Evolutionary conservation across 371 early-diverging fungal genomes (phyloP).

Genomic region (Syncephalastrum contaminatum): DNA sequence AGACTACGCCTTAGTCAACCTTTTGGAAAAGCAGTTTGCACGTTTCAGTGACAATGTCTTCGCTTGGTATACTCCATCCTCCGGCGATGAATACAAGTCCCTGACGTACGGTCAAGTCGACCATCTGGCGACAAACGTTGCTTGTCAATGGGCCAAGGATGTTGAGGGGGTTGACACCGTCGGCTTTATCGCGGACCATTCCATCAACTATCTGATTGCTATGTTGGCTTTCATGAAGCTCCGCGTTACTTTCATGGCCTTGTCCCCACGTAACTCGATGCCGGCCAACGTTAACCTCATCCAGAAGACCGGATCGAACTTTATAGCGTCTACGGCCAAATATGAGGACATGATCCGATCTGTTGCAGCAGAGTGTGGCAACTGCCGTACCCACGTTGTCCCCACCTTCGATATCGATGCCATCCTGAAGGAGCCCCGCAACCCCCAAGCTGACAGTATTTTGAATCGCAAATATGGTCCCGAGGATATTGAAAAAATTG

Average conservation of each 20-base stretch:
- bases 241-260: slow-evolving; percentile 6
- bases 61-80: not conserved
- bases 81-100: not conserved
- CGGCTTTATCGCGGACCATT: slow-evolving; percentile 17
- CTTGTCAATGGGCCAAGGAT: slow-evolving; percentile 12
- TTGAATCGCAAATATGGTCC: not conserved
- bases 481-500: slow-evolving; percentile 8
- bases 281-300: slow-evolving; percentile 16
- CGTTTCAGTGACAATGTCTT: slow-evolving; percentile 1
- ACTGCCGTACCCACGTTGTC: not conserved
- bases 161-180: slow-evolving; percentile 2
- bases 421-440: slow-evolving; percentile 1
- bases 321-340: slow-evolving; percentile 8
- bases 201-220: slow-evolving; percentile 11
- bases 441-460: not conserved
- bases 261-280: slow-evolving; percentile 31
- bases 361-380: not conserved
- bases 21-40: not conserved
- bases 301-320: slow-evolving; percentile 8
- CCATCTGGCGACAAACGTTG: slow-evolving; percentile 20
- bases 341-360: slow-evolving; percentile 5
- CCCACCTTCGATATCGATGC: not conserved
- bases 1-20: not conserved
- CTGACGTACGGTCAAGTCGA: slow-evolving; percentile 21
- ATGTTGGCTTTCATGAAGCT: slow-evolving; percentile 23